Evolutionary conservation across 2,329 filamentous ascomycete species (phyloP).

Genomic region (Talaromyces piceae): DNA sequence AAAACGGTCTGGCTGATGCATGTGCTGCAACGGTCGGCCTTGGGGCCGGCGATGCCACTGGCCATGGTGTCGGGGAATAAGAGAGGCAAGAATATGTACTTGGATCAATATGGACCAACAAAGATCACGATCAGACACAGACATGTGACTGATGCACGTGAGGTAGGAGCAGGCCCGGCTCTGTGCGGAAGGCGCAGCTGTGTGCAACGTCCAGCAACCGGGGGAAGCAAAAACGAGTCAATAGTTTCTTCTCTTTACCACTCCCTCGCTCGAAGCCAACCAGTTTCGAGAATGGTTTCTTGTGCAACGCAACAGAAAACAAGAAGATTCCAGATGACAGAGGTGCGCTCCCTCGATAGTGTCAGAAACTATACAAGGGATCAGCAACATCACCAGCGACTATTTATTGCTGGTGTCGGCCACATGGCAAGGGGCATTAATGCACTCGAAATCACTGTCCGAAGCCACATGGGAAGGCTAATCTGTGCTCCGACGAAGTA

Average conservation of each 20-base stretch:
- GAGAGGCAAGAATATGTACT: neutral
- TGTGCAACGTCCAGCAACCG: neutral
- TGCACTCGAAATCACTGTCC: neutral
- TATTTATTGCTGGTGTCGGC: slow-evolving; percentile 2
- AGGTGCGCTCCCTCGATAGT: neutral
- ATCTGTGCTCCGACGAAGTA: slow-evolving; percentile 5
- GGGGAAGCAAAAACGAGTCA: no score
- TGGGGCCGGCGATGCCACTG: neutral
- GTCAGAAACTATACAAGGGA: neutral
- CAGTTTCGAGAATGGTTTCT: neutral
- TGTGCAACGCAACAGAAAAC: neutral
- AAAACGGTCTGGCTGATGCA: neutral
- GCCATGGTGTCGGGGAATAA: neutral
- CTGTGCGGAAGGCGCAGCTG: neutral
- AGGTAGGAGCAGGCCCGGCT: neutral
- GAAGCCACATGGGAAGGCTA: slow-evolving; percentile 9
- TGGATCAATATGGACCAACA: neutral
- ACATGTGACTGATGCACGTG: neutral
- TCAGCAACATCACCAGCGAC: neutral
- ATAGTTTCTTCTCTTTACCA: neutral
- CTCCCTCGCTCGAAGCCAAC: neutral
- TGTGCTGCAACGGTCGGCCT: neutral
- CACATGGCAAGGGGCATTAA: slow-evolving; percentile 4
- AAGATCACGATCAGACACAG: neutral
- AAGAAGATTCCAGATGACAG: neutral